phyloP scores from a whole-genome alignment of 176 grass and related monocot species.

The Urochloa ruziziensis region DNA sequence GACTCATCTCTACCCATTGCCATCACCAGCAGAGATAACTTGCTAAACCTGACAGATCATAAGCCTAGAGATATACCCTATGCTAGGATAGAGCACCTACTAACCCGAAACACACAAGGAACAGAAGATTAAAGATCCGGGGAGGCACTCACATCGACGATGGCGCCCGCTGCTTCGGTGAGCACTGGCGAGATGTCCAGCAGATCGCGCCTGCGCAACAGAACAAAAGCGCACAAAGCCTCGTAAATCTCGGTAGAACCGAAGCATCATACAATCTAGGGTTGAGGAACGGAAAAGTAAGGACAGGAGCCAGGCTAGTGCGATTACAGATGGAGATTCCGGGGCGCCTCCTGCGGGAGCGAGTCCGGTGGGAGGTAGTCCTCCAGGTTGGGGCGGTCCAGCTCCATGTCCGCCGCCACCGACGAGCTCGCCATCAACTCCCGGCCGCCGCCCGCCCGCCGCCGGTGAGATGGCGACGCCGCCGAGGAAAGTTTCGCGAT shows the following conservation, averaged over 20 bases:
- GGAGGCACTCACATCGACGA: slow-evolving; percentile 78
- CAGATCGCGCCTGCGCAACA: slow-evolving; percentile 74
- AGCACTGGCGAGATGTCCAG: slow-evolving; percentile 94
- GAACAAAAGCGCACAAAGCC: neutral
- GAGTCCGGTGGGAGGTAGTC: slow-evolving; percentile 70
- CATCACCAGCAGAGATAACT: neutral
- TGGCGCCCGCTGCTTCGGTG: slow-evolving; percentile 88
- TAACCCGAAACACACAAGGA: neutral
- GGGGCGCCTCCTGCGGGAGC: slow-evolving; percentile 51
- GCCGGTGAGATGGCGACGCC: slow-evolving; percentile 15
- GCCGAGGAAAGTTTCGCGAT: slow-evolving; percentile 33
- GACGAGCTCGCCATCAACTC: slow-evolving; percentile 36
- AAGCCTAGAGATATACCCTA: neutral
- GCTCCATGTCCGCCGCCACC: slow-evolving; percentile 61
- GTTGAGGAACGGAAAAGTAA: neutral
- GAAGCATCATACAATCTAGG: neutral
- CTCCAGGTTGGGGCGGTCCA: slow-evolving; percentile 83
- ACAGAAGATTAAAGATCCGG: neutral
- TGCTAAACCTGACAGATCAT: neutral
- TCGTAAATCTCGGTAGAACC: neutral
- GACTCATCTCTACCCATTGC: neutral
- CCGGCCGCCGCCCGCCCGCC: neutral
- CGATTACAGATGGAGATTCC: slow-evolving; percentile 64
- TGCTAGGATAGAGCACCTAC: neutral
- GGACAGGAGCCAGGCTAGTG: neutral